These are phyloP conservation scores for Pisolithus tinctorius DNA, from an alignment of 768 basidiomycete genomes.

Conservation along the genomic window DNA sequence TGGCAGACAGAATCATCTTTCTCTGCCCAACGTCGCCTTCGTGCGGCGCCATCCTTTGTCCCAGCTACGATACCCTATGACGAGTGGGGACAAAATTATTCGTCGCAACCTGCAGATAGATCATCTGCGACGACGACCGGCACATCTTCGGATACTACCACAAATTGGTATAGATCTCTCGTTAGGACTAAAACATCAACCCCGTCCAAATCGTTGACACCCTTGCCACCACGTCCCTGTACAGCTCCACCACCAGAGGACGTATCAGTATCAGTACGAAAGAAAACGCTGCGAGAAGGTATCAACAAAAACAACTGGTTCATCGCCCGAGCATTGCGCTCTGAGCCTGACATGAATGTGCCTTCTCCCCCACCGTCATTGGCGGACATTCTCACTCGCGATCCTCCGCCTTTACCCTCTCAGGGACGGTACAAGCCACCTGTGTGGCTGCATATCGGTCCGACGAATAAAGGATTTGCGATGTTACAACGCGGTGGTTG, in stretches of 20 bases:
- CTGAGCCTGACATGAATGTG: conserved; percentile 33
- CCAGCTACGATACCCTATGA: conserved; percentile 46
- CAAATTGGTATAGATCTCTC: conserved; percentile 47
- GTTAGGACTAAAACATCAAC: conserved; percentile 16
- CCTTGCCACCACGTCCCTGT: conserved; percentile 12
- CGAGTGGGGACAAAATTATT: conserved; percentile 26
- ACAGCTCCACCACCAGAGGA: conserved; percentile 5
- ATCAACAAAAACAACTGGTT: conserved; percentile 53
- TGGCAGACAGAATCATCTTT: conserved; percentile 39
- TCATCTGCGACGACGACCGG: neutral
- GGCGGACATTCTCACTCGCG: conserved; percentile 67
- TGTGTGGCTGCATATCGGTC: conserved; percentile 71
- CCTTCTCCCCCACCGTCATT: conserved; percentile 36
- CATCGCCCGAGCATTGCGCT: conserved; percentile 47
- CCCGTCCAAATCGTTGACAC: neutral
- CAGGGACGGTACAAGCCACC: conserved; percentile 54
- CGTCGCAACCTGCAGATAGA: neutral
- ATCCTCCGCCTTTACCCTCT: conserved; percentile 61
- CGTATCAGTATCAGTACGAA: neutral
- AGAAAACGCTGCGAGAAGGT: conserved; percentile 7
- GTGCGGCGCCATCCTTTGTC: conserved; percentile 49
- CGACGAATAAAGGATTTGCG: conserved; percentile 66
- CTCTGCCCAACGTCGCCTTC: conserved; percentile 27
- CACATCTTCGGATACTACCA: conserved; percentile 3
- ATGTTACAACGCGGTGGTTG: conserved; percentile 75